Evolutionary conservation across 2,329 filamentous ascomycete genomes (phyloP).

Genomic region (Ceratocystis alfenasii): DNA sequence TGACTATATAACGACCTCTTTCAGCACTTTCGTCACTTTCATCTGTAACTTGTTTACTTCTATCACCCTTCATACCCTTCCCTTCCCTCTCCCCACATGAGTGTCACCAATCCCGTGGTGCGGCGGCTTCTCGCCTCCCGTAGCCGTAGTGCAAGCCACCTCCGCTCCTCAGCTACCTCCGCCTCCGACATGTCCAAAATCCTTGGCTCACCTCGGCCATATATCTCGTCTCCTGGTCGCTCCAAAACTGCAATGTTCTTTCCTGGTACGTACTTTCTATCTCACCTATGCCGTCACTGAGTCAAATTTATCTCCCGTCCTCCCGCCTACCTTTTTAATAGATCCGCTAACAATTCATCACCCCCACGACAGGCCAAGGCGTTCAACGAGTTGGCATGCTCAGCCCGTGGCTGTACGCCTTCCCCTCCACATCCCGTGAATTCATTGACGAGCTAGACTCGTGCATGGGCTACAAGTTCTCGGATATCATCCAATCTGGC

Average conservation of each 20-base stretch:
- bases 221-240: conserved; percentile 12
- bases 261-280: conserved; percentile 34
- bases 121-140: conserved; percentile 21
- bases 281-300: background rate
- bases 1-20: background rate
- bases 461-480: conserved; percentile 57
- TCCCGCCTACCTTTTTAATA: background rate
- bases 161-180: conserved; percentile 5
- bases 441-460: conserved; percentile 78
- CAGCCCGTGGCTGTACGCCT: conserved; percentile 72
- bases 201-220: conserved; percentile 13
- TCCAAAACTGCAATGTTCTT: conserved; percentile 49
- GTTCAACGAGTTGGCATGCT: conserved; percentile 85
- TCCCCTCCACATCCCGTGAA: conserved; percentile 63
- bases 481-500: conserved; percentile 64
- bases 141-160: conserved; percentile 10
- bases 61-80: background rate
- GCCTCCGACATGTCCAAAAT: conserved; percentile 18
- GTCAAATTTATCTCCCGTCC: conserved; percentile 3
- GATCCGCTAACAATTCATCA: conserved; percentile 13
- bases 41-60: background rate
- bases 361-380: conserved; percentile 56
- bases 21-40: background rate
- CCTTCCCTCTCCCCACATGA: conserved; percentile 4
- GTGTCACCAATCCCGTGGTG: conserved; percentile 18